Percentiles rank a stretch among this genome's conserved stretches.
phyloP scores from a whole-genome alignment of 768 basidiomycete species.

The Lentinula edodes region DNA sequence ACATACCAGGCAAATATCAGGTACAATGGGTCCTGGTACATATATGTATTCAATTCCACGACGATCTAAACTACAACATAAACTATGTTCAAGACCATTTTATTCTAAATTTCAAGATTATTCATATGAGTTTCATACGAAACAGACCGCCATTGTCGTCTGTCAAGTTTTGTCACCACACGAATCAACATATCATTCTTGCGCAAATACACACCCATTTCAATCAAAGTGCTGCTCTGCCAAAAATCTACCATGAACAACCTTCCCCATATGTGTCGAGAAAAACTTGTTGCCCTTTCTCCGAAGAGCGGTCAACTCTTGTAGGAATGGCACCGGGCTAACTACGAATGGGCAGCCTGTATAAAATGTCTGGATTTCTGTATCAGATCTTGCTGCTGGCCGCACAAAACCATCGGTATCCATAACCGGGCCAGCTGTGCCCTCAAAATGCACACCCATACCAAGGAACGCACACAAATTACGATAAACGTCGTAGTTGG shows the following conservation, averaged over 20 bases:
- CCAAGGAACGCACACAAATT: conserved; percentile 21
- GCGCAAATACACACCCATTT: neutral
- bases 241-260: conserved; percentile 24
- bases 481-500: conserved; percentile 20
- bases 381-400: conserved; percentile 12
- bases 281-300: conserved; percentile 32
- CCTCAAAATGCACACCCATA: neutral
- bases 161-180: too few relatives aligned
- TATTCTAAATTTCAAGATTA: too few relatives aligned
- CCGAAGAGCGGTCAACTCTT: conserved; percentile 26
- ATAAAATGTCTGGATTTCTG: neutral
- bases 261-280: conserved; percentile 35
- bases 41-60: too few relatives aligned
- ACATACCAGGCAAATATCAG: too few relatives aligned
- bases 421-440: conserved; percentile 5
- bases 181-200: too few relatives aligned
- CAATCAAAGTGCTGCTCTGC: conserved; percentile 19
- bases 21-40: too few relatives aligned
- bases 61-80: too few relatives aligned
- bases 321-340: conserved; percentile 30
- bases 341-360: conserved; percentile 20
- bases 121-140: too few relatives aligned
- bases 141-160: too few relatives aligned
- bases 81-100: too few relatives aligned
- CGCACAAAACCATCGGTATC: conserved; percentile 27